Evolutionary conservation across 2,329 filamentous ascomycete genomes (phyloP).

Genomic region (Colletotrichum limetticola): DNA sequence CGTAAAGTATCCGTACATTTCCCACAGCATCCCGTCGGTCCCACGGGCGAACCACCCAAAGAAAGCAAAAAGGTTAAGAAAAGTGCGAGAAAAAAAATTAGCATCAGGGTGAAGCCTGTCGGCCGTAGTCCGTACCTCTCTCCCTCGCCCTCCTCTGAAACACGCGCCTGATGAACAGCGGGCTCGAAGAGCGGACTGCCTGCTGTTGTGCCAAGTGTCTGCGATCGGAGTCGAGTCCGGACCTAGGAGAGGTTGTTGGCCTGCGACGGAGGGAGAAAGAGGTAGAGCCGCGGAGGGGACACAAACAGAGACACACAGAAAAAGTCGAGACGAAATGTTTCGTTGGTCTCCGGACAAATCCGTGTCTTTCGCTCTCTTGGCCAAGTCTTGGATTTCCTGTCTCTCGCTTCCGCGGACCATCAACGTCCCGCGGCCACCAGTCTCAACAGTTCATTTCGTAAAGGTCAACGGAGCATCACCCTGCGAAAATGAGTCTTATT

Average conservation of each 20-base stretch:
- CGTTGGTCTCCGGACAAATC: not conserved
- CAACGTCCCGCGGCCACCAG: not conserved
- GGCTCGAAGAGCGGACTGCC: not conserved
- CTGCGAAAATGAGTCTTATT: not conserved
- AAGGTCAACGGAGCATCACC: not conserved
- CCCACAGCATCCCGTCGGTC: too few relatives aligned
- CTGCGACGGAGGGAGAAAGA: not conserved
- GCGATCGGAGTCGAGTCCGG: not conserved
- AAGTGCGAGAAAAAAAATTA: not conserved
- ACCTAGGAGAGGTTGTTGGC: not conserved
- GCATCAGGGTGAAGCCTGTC: not conserved
- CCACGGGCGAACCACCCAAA: not conserved
- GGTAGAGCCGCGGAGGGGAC: too few relatives aligned
- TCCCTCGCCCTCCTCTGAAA: not conserved
- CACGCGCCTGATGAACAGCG: not conserved
- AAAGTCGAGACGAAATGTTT: too few relatives aligned
- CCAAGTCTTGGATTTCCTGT: not conserved
- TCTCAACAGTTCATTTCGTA: not conserved
- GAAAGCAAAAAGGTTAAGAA: not conserved
- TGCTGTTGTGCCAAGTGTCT: too few relatives aligned
- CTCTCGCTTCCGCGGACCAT: not conserved
- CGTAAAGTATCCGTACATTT: not conserved
- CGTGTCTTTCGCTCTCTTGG: not conserved
- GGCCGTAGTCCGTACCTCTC: not conserved
- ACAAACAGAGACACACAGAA: too few relatives aligned